These are phyloP conservation scores for Pyrus hybrid DNA, from an alignment of 331 rosid species.

Conservation along the genomic window DNA sequence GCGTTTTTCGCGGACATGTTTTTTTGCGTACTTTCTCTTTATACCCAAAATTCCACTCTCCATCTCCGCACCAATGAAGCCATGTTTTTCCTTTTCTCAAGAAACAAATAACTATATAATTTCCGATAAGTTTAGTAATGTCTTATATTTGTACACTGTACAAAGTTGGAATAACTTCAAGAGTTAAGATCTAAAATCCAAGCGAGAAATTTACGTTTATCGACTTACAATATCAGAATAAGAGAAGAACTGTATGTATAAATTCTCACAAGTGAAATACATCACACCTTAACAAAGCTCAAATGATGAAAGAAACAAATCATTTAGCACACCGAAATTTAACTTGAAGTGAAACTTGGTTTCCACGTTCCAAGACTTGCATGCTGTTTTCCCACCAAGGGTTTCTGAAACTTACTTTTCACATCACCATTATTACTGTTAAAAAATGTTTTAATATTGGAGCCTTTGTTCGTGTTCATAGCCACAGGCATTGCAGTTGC, in stretches of 20 bases:
- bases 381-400: background rate
- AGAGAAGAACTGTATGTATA: background rate
- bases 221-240: too few relatives aligned
- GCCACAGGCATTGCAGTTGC: background rate
- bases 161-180: too few relatives aligned
- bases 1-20: too few relatives aligned
- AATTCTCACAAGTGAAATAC: background rate
- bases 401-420: conserved; percentile 4
- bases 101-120: too few relatives aligned
- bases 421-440: conserved; percentile 7
- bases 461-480: background rate
- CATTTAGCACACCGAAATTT: background rate
- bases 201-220: too few relatives aligned
- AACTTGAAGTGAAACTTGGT: background rate
- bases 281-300: background rate
- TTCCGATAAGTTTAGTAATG: too few relatives aligned
- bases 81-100: too few relatives aligned
- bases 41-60: too few relatives aligned
- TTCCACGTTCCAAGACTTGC: background rate
- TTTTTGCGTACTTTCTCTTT: too few relatives aligned
- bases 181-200: background rate
- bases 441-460: background rate
- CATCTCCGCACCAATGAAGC: too few relatives aligned
- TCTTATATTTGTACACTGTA: too few relatives aligned
- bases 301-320: background rate